phyloP scores from a whole-genome alignment of 208 protist genomes.

The Acanthamoeba lenticulata region DNA sequence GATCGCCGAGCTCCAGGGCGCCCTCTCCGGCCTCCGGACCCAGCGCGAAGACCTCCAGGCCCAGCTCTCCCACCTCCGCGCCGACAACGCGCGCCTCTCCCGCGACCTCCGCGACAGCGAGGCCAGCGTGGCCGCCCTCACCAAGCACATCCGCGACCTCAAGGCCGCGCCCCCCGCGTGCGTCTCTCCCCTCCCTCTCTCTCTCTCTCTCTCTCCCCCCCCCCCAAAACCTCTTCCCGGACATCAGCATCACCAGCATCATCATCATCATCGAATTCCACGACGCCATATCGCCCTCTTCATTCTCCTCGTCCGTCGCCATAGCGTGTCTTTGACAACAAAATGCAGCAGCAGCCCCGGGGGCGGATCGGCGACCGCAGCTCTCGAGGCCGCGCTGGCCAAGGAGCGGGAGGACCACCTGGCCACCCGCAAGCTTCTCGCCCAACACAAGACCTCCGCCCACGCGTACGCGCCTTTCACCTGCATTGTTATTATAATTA shows the following conservation, averaged over 20 bases:
- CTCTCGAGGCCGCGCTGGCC: neutral
- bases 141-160: constrained; percentile 24
- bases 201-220: no score
- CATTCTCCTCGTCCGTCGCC: no score
- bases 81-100: neutral
- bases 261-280: no score
- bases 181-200: no score
- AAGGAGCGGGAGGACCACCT: constrained; percentile 4
- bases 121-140: neutral
- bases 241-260: no score
- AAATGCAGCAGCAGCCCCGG: neutral
- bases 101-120: neutral
- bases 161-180: neutral
- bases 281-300: no score
- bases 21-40: neutral
- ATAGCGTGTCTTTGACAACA: no score
- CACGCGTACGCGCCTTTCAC: neutral
- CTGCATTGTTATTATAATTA: neutral
- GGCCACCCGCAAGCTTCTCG: neutral
- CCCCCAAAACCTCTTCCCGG: no score
- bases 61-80: neutral
- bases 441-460: neutral
- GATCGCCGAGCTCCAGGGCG: neutral
- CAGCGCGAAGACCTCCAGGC: neutral
- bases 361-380: neutral